A percentile compares a stretch with the other conserved stretches of the same genome.
These are phyloP conservation scores for Chlamydomonas eustigma DNA, from an alignment of 139 green algal genomes.

Conservation along the genomic window DNA sequence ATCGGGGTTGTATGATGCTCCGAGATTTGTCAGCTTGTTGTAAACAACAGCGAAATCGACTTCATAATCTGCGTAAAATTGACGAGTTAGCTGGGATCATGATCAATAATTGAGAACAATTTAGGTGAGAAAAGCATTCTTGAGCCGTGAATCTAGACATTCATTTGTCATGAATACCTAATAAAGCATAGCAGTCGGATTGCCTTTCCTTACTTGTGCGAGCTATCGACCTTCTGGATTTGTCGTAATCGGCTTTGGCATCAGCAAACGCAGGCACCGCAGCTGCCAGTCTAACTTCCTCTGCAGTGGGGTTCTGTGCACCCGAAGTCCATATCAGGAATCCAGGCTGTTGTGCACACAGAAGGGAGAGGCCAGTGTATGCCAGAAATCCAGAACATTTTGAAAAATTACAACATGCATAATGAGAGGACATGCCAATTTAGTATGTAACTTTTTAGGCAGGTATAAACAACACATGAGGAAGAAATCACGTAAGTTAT, in stretches of 20 bases:
- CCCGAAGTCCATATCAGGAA: background rate
- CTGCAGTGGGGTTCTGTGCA: background rate
- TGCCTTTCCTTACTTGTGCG: background rate
- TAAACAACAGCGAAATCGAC: slow-evolving; percentile 71
- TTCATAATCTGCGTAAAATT: slow-evolving; percentile 58
- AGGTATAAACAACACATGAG: too few species aligned
- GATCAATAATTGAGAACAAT: background rate
- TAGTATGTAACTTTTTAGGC: too few species aligned
- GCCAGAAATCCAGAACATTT: background rate
- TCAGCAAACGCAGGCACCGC: background rate
- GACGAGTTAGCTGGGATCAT: background rate
- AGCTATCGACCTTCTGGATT: background rate
- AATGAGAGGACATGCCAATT: too few species aligned
- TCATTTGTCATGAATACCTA: too few species aligned
- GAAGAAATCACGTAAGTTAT: too few species aligned
- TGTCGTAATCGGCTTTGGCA: background rate
- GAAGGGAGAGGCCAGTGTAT: background rate
- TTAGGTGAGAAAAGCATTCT: too few species aligned
- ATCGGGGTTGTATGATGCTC: slow-evolving; percentile 60
- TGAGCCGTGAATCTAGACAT: too few species aligned
- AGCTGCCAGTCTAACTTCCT: background rate
- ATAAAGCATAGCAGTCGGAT: too few species aligned
- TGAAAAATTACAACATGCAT: background rate
- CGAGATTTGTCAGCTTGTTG: slow-evolving; percentile 52
- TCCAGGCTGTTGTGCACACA: background rate